Conservation (phyloP, 805 yeast species). For the Metschnikowia santaceciliae region DNA sequence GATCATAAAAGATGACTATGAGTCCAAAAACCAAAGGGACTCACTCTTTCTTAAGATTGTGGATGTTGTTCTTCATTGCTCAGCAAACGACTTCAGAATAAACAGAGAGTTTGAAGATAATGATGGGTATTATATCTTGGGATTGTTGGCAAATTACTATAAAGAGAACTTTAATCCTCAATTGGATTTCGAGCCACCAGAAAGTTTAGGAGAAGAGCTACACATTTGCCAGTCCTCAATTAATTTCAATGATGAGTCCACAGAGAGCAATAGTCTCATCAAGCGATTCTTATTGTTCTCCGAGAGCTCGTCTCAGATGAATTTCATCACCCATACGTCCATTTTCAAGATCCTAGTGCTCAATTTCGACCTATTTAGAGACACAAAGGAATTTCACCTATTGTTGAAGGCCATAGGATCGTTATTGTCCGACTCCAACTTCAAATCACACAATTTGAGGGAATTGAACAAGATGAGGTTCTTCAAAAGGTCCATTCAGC, state of each 20-base stretch:
- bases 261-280: not conserved
- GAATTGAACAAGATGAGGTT: conserved; percentile 53
- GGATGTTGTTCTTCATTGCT: conserved; percentile 38
- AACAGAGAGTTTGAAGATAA: conserved; percentile 55
- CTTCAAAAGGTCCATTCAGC: conserved; percentile 46
- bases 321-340: not conserved
- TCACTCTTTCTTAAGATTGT: conserved; percentile 31
- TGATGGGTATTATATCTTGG: conserved; percentile 58
- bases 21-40: conserved; percentile 16
- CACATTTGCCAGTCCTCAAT: not conserved
- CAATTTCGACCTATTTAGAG: conserved; percentile 60
- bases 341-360: conserved; percentile 45
- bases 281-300: not conserved
- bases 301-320: not conserved
- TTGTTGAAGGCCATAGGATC: conserved; percentile 57
- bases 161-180: conserved; percentile 22
- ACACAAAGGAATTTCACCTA: conserved; percentile 49
- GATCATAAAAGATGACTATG: conserved; percentile 27
- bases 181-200: not conserved
- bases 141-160: conserved; percentile 49
- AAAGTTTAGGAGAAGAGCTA: not conserved
- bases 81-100: conserved; percentile 48
- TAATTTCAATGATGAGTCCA: not conserved
- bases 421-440: conserved; percentile 51
- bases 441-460: conserved; percentile 45